Evolutionary conservation across 192 early-diverging fungal species (phyloP).

Genomic region (Coemansia sp.): DNA sequence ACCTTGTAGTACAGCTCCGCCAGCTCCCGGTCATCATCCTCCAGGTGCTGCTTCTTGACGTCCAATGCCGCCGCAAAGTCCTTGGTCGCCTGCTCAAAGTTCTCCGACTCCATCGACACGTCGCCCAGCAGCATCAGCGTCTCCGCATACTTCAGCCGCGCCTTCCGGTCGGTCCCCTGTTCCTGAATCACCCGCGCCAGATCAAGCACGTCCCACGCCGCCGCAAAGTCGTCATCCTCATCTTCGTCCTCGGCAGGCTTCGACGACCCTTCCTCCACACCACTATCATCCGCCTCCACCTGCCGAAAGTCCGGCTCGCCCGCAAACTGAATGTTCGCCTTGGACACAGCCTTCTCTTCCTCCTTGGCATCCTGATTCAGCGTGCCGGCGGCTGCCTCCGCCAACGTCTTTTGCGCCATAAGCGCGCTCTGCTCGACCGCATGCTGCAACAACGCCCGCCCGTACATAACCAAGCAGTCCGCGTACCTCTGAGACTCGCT

Average conservation of each 20-base stretch:
- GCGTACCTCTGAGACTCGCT: constrained; percentile 57
- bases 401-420: constrained; percentile 56
- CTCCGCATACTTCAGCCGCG: constrained; percentile 62
- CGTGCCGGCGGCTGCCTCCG: constrained; percentile 41
- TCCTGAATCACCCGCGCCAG: constrained; percentile 75
- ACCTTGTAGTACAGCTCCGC: constrained; percentile 52
- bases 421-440: constrained; percentile 69
- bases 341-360: constrained; percentile 5
- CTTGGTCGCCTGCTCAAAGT: constrained; percentile 44
- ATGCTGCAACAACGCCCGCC: constrained; percentile 64
- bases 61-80: constrained; percentile 35
- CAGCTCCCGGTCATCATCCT: constrained; percentile 36
- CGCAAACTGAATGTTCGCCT: constrained; percentile 61
- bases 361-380: constrained; percentile 7
- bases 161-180: constrained; percentile 50
- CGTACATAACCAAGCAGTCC: constrained; percentile 68
- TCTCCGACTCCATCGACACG: constrained; percentile 80
- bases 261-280: constrained; percentile 11
- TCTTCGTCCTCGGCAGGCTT: constrained; percentile 43
- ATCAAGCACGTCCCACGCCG: constrained; percentile 82
- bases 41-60: constrained; percentile 32
- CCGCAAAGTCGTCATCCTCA: constrained; percentile 57
- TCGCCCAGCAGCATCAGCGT: constrained; percentile 67
- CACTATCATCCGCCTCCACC: constrained; percentile 17
- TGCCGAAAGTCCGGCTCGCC: constrained; percentile 56